Evolutionary conservation across 228 moss, liverwort and hornwort species (phyloP).

Genomic region (Sphagnum fallax): DNA sequence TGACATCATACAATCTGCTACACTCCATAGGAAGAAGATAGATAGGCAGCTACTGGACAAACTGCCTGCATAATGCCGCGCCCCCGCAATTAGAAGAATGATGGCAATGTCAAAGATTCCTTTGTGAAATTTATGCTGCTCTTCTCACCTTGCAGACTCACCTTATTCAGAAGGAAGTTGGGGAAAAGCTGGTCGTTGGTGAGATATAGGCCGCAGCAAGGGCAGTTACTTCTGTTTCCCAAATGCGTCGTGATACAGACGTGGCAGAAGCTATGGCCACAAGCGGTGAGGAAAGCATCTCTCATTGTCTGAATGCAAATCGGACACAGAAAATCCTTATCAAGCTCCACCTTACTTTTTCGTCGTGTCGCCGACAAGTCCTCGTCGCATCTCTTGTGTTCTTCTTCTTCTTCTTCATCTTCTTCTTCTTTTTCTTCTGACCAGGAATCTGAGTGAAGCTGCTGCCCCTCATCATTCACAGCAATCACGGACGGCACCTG

Average conservation of each 20-base stretch:
- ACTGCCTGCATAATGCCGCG: too few relatives aligned
- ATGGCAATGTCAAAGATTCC: too few relatives aligned
- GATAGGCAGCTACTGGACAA: too few relatives aligned
- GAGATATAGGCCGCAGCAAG: conserved; percentile 74
- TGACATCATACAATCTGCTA: too few relatives aligned
- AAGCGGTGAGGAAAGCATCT: conserved; percentile 87
- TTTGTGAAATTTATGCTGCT: too few relatives aligned
- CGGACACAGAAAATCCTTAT: conserved; percentile 94
- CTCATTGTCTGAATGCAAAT: conserved; percentile 98
- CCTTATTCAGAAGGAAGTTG: conserved; percentile 89
- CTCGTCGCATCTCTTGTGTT: too few relatives aligned
- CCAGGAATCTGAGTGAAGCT: conserved; percentile 34
- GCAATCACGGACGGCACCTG: conserved; percentile 65
- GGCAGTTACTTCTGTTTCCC: conserved; percentile 85
- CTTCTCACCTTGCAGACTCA: conserved; percentile 12
- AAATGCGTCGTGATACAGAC: conserved; percentile 91
- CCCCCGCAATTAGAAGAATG: too few relatives aligned
- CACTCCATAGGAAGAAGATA: too few relatives aligned
- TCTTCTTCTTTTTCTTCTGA: conserved; percentile 10
- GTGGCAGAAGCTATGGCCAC: conserved; percentile 97
- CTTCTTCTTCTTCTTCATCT: too few relatives aligned
- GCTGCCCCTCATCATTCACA: conserved; percentile 50
- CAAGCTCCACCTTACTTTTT: conserved; percentile 51
- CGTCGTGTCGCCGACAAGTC: conserved; percentile 20
- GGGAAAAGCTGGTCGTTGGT: conserved; percentile 78